phyloP scores from a whole-genome alignment of 1,284 basidiomycete species.

The Ceratobasidium sp. region DNA sequence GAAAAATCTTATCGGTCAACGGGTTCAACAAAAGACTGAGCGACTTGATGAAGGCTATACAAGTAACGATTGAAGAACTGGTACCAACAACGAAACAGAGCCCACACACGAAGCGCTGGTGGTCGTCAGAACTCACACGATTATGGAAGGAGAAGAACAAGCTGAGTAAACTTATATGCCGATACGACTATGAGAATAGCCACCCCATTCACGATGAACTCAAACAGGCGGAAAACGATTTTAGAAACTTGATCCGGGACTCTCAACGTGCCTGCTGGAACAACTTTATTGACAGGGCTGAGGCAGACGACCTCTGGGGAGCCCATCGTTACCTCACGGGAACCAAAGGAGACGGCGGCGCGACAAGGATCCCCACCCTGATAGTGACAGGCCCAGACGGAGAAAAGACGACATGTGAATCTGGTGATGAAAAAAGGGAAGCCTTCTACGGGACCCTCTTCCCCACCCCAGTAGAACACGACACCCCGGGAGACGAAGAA shows the following conservation, averaged over 20 bases:
- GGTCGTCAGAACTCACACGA: conserved; percentile 9
- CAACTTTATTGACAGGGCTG: conserved; percentile 35
- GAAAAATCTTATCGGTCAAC: not conserved
- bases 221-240: conserved; percentile 4
- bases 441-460: conserved; percentile 40
- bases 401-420: too few relatives aligned
- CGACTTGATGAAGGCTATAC: not conserved
- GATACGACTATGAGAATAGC: not conserved
- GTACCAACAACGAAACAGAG: not conserved
- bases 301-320: conserved; percentile 35
- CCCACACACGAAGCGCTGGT: conserved; percentile 35
- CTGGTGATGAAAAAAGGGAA: conserved; percentile 33
- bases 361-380: conserved; percentile 33
- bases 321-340: conserved; percentile 29
- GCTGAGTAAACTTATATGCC: not conserved
- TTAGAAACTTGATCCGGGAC: not conserved
- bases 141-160: not conserved
- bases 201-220: not conserved
- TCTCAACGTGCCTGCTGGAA: conserved; percentile 39
- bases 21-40: conserved; percentile 6
- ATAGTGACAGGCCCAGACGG: not conserved
- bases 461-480: conserved; percentile 27
- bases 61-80: not conserved
- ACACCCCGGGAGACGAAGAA: not conserved
- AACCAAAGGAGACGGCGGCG: not conserved